Percentiles rank a stretch among this genome's conserved stretches.
phyloP scores from a whole-genome alignment of 495 filamentous ascomycete genomes.

The Friedmanniomyces simplex region DNA sequence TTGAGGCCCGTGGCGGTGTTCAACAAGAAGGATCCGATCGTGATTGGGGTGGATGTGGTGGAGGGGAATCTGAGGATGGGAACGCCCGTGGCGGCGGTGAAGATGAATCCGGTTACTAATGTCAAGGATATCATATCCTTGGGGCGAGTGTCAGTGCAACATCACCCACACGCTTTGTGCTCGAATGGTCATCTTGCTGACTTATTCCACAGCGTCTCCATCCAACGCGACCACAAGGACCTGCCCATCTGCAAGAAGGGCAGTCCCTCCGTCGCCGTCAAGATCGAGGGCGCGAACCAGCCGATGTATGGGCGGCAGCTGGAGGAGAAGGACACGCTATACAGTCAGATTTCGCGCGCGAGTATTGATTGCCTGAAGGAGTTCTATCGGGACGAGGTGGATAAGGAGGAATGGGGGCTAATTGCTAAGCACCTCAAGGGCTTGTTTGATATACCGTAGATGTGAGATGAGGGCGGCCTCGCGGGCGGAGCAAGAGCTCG shows the following conservation, averaged over 20 bases:
- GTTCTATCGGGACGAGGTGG: slow-evolving; percentile 82
- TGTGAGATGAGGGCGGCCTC: no score
- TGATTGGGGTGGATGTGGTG: slow-evolving; percentile 88
- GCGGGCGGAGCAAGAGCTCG: no score
- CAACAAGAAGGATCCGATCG: slow-evolving; percentile 95
- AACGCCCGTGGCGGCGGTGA: slow-evolving; percentile 80
- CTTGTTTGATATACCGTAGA: slow-evolving; percentile 74
- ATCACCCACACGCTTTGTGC: not conserved
- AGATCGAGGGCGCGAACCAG: slow-evolving; percentile 94
- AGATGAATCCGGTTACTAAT: slow-evolving; percentile 64
- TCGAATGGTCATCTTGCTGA: no score
- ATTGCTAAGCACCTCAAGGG: slow-evolving; percentile 84
- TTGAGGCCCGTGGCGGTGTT: slow-evolving; percentile 84
- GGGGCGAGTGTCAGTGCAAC: slow-evolving; percentile 81
- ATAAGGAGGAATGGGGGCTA: slow-evolving; percentile 84
- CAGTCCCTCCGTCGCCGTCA: slow-evolving; percentile 90
- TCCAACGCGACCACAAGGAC: slow-evolving; percentile 96
- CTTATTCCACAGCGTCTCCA: slow-evolving; percentile 38
- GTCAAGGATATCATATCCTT: slow-evolving; percentile 71
- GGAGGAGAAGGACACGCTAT: slow-evolving; percentile 84
- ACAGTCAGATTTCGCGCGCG: slow-evolving; percentile 72
- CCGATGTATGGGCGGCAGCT: slow-evolving; percentile 91
- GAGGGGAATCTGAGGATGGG: slow-evolving; percentile 77
- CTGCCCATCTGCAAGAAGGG: slow-evolving; percentile 86
- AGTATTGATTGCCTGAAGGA: slow-evolving; percentile 95